phyloP scores from a whole-genome alignment of 495 filamentous ascomycete species.

The Terfezia boudieri region DNA sequence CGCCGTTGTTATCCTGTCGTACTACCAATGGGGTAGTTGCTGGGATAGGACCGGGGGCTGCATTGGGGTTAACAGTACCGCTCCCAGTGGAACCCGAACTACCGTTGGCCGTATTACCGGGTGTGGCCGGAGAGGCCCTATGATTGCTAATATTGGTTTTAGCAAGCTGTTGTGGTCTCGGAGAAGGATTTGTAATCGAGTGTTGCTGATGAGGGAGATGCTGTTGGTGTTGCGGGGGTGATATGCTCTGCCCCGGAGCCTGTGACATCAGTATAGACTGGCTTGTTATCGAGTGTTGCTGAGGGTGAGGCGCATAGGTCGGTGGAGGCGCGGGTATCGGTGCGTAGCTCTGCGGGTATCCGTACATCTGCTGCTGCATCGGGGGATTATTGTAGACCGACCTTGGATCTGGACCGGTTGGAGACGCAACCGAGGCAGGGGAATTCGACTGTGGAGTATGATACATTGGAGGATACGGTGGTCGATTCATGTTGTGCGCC shows the following conservation, averaged over 20 bases:
- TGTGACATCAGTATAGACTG: slow-evolving; percentile 48
- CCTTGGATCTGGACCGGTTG: slow-evolving; percentile 68
- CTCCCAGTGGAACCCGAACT: slow-evolving; percentile 25
- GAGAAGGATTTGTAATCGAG: slow-evolving; percentile 32
- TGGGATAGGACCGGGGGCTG: slow-evolving; percentile 95
- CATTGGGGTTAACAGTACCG: slow-evolving; percentile 53
- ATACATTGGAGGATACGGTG: slow-evolving; percentile 74
- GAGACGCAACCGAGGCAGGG: slow-evolving; percentile 83
- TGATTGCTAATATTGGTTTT: slow-evolving; percentile 3
- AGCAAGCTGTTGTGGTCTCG: slow-evolving; percentile 28
- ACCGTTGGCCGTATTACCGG: slow-evolving; percentile 21
- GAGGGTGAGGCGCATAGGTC: slow-evolving; percentile 56
- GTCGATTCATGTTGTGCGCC: slow-evolving; percentile 72
- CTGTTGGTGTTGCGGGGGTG: slow-evolving; percentile 30
- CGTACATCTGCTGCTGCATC: slow-evolving; percentile 55
- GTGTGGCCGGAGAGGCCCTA: slow-evolving; percentile 21
- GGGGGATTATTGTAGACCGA: slow-evolving; percentile 62
- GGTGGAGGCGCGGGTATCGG: slow-evolving; percentile 43
- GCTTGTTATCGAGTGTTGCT: slow-evolving; percentile 39
- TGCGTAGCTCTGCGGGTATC: slow-evolving; percentile 49
- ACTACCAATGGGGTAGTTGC: slow-evolving; percentile 91
- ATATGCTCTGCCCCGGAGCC: slow-evolving; percentile 33
- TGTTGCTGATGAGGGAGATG: slow-evolving; percentile 28
- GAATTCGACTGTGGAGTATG: slow-evolving; percentile 92
- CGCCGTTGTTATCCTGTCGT: slow-evolving; percentile 83